phyloP scores from a whole-genome alignment of 2,329 filamentous ascomycete genomes.

The Fusarium miscanthi region DNA sequence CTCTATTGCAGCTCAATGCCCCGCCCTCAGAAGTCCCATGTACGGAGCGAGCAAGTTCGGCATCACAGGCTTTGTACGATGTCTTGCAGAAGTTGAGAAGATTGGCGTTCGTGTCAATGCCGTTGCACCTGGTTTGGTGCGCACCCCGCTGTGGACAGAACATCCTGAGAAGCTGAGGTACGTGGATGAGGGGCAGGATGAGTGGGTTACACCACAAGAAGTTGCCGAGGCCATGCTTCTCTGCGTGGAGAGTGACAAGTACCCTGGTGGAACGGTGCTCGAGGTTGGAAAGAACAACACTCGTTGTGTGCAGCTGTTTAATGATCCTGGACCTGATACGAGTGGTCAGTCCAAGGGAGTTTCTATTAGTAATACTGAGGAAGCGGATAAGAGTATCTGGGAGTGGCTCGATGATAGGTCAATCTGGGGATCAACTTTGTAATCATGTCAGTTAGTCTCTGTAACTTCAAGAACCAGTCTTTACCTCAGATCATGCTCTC shows the following conservation, averaged over 20 bases:
- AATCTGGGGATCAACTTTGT: constrained; percentile 41
- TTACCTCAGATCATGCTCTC: neutral
- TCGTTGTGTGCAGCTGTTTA: constrained; percentile 49
- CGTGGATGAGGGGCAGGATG: constrained; percentile 50
- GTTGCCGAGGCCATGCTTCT: constrained; percentile 59
- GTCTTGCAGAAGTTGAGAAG: constrained; percentile 52
- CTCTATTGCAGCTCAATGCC: constrained; percentile 52
- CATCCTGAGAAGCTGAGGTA: constrained; percentile 56
- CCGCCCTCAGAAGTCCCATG: constrained; percentile 50
- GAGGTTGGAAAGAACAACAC: constrained; percentile 52
- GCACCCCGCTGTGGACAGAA: constrained; percentile 59
- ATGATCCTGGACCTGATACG: constrained; percentile 54
- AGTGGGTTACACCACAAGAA: constrained; percentile 56
- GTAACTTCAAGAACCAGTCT: neutral
- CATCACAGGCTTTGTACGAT: constrained; percentile 55
- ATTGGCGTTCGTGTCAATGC: constrained; percentile 55
- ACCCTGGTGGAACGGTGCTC: constrained; percentile 55
- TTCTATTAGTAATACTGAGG: constrained; percentile 42
- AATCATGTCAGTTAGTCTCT: accelerated
- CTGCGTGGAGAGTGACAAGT: constrained; percentile 49
- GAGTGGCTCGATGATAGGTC: constrained; percentile 40
- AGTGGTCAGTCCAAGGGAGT: constrained; percentile 43
- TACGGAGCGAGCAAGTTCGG: constrained; percentile 55
- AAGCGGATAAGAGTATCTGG: constrained; percentile 45
- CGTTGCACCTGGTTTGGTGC: constrained; percentile 57